Conservation (phyloP, 192 early-diverging fungal genomes). For the Rhizophlyctis rosea region DNA sequence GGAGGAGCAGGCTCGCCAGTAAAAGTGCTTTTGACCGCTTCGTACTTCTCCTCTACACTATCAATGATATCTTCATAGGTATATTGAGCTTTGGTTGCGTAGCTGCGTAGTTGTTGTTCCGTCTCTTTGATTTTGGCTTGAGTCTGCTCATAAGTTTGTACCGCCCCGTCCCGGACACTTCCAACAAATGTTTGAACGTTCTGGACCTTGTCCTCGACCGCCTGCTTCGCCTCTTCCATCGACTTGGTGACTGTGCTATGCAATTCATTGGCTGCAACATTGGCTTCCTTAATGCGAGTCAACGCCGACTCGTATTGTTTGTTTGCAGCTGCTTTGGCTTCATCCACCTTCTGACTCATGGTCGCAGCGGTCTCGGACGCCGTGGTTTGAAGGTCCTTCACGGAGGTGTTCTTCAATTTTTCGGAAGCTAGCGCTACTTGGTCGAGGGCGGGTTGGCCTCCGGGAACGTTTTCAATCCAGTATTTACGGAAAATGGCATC, state of each 20-base stretch:
- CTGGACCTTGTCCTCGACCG: constrained; percentile 31
- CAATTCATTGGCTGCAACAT: constrained; percentile 18
- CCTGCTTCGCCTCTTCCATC: constrained; percentile 31
- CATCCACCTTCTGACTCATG: constrained; percentile 49
- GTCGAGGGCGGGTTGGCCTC: constrained; percentile 36
- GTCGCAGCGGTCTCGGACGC: constrained; percentile 13
- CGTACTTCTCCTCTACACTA: constrained; percentile 23
- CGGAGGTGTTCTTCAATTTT: background rate
- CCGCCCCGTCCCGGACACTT: constrained; percentile 57
- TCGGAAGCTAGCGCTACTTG: constrained; percentile 11
- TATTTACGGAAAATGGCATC: constrained; percentile 55
- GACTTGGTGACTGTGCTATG: constrained; percentile 10
- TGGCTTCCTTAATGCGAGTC: constrained; percentile 30
- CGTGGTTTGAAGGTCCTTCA: constrained; percentile 14
- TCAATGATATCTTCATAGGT: constrained; percentile 13
- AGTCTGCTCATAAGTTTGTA: constrained; percentile 44
- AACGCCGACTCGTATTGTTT: constrained; percentile 35
- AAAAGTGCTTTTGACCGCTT: constrained; percentile 13
- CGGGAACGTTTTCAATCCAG: constrained; percentile 58
- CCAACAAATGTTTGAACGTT: constrained; percentile 41
- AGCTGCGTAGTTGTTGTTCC: constrained; percentile 3
- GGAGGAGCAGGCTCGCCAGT: constrained; percentile 15
- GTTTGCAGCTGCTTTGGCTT: constrained; percentile 32
- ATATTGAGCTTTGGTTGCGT: constrained; percentile 11
- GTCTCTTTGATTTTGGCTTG: constrained; percentile 27